Evolutionary conservation across 164 flowering plant genomes (phyloP), one percentile per base, ranked within the genome.

Genomic region (Umbilicus rupestris): DNA sequence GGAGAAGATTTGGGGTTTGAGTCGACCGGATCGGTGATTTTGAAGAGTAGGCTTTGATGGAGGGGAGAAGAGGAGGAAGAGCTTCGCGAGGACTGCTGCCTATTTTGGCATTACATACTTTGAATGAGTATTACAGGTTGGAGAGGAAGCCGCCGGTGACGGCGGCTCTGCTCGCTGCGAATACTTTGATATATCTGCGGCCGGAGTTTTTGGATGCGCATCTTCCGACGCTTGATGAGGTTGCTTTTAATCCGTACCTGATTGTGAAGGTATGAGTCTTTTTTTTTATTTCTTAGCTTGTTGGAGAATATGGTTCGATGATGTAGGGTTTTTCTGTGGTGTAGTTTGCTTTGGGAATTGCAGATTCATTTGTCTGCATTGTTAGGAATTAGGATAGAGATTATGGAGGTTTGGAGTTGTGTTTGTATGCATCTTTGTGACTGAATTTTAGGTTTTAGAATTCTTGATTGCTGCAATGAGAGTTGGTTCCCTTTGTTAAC

Each of bases 121-220:
- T 69, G 64, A 80, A 64, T 72, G 96, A 88, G 80, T 94, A 80
- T 69, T 80, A 71, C 79, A 70, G 88, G 68, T 75, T 78, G 19
- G 82, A 78, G 17, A 65, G 93, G 69, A 94, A 88, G 72, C 97
- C 99, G 7, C 96, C 96, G 2, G 94, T 94, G 17, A 94, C 99
- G 1, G 97, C 96, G 12, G 92, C 79, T 0, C 87, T 94, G 47
- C 73, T 94, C 4, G 89, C 86, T 19, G 84, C 92, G 69, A 94
- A 94, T 70, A 81, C 96, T n/a, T 80, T 94, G 63, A 76, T 87
- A 69, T 89, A 92, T 71, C 33, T 87, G 26, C 73, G 97, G 44
- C 99, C 97, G 28, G 68, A 71, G 17, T 42, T 84, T 35, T 78
- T 94, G 62, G 72, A 83, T 71, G 42, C 77, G 0, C 6, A 87